These are phyloP conservation scores for Calonectria pseudoreteaudii DNA, from an alignment of 2,329 filamentous ascomycete species.

Conservation along the genomic window DNA sequence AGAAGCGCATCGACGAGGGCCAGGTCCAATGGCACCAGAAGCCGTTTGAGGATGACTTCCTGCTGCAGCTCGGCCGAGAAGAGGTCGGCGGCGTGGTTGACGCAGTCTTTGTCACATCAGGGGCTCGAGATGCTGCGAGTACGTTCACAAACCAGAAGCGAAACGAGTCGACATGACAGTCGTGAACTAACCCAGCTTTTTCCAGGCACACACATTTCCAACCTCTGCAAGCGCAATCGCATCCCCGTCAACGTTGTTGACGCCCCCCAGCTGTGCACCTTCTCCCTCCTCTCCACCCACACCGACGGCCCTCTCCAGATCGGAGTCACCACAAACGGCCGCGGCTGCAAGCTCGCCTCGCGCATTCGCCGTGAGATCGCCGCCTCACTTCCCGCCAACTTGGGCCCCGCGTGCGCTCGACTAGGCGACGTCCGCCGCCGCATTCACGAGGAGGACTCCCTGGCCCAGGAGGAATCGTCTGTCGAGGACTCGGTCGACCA, in stretches of 20 bases:
- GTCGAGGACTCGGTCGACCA: conserved; percentile 78
- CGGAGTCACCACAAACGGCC: conserved; percentile 94
- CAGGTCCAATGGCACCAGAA: conserved; percentile 75
- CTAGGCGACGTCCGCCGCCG: conserved; percentile 79
- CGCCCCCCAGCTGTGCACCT: conserved; percentile 86
- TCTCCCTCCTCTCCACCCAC: conserved; percentile 89
- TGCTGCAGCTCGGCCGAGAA: conserved; percentile 81
- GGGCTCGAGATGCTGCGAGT: conserved; percentile 59
- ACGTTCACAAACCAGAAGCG: not conserved
- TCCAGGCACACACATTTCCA: conserved; percentile 75
- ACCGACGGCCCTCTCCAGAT: conserved; percentile 93
- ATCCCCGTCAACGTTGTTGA: conserved; percentile 96
- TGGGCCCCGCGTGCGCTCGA: conserved; percentile 82
- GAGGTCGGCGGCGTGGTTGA: conserved; percentile 86
- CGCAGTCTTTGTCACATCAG: conserved; percentile 86
- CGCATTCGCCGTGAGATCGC: conserved; percentile 91
- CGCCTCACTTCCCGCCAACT: conserved; percentile 77
- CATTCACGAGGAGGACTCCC: conserved; percentile 78
- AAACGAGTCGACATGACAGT: not conserved
- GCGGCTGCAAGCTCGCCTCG: conserved; percentile 92
- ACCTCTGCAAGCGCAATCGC: conserved; percentile 79
- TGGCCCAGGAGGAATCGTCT: conserved; percentile 63
- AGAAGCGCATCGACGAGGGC: conserved; percentile 74
- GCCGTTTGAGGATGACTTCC: conserved; percentile 76
- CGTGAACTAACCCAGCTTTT: not conserved